Evolutionary conservation across 345 rosid species (phyloP).

Genomic region (Ceriops zippeliana): DNA sequence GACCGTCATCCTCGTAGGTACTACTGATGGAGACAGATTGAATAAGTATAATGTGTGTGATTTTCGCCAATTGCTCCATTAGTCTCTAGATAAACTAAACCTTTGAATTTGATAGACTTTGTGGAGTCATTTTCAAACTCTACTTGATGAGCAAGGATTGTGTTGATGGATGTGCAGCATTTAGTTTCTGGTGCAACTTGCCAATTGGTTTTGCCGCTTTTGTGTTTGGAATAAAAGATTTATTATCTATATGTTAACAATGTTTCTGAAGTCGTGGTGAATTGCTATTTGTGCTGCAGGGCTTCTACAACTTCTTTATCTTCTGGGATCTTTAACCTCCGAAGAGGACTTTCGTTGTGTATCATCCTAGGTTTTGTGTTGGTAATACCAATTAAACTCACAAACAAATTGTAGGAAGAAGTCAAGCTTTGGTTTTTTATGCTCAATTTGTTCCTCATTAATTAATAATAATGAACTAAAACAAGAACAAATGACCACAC

Average conservation of each 20-base stretch:
- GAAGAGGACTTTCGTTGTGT: too few relatives aligned
- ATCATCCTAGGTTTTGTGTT: too few relatives aligned
- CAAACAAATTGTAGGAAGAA: too few relatives aligned
- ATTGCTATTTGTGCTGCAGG: too few relatives aligned
- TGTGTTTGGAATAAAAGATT: slow-evolving; percentile 3
- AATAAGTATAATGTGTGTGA: background rate
- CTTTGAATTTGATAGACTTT: slow-evolving; percentile 4
- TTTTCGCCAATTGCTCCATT: background rate
- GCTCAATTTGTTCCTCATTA: too few relatives aligned
- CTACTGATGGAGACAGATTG: slow-evolving; percentile 30
- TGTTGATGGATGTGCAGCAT: slow-evolving; percentile 5
- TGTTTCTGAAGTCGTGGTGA: background rate
- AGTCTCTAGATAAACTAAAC: slow-evolving; percentile 11
- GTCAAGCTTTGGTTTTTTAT: too few relatives aligned
- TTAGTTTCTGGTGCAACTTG: background rate
- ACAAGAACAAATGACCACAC: too few relatives aligned
- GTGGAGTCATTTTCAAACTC: slow-evolving; percentile 12
- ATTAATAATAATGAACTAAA: too few relatives aligned
- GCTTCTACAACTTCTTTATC: background rate
- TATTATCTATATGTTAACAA: background rate
- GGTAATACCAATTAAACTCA: too few relatives aligned
- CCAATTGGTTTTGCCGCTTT: background rate
- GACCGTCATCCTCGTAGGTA: slow-evolving; percentile 77
- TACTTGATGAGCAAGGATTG: slow-evolving; percentile 9
- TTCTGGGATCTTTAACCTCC: background rate